Percentiles rank a stretch among this genome's conserved stretches.
phyloP scores from a whole-genome alignment of 2,329 filamentous ascomycete genomes.

The Nemania bipapillata region DNA sequence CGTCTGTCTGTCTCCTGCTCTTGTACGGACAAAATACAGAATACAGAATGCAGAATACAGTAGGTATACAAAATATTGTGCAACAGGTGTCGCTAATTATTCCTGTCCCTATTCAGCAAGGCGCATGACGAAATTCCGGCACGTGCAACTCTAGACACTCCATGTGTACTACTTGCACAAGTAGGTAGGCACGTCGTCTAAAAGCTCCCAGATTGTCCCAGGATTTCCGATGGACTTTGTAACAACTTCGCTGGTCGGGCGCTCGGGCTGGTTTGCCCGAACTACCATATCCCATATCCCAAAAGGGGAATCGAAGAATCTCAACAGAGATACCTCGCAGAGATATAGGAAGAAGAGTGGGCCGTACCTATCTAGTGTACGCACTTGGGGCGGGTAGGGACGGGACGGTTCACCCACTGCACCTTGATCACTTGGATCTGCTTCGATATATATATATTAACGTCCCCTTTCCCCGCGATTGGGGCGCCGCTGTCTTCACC shows the following conservation, averaged over 20 bases:
- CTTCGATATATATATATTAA: slow-evolving; percentile 35
- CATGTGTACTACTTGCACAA: too few species aligned
- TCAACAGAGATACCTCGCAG: slow-evolving; percentile 17
- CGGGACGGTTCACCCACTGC: slow-evolving; percentile 38
- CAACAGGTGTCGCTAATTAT: slow-evolving; percentile 5
- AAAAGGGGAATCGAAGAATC: slow-evolving; percentile 17
- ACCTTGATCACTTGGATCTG: slow-evolving; percentile 26
- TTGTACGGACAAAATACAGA: too few species aligned
- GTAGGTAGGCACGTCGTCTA: not conserved
- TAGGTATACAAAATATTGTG: too few species aligned
- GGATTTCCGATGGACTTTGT: not conserved
- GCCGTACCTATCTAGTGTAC: slow-evolving; percentile 14
- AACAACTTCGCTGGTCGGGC: slow-evolving; percentile 22
- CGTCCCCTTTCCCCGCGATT: slow-evolving; percentile 35
- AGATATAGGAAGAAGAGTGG: slow-evolving; percentile 13
- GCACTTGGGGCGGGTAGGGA: slow-evolving; percentile 33
- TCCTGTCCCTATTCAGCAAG: slow-evolving; percentile 12
- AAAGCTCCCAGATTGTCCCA: not conserved
- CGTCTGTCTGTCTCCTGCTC: slow-evolving; percentile 8
- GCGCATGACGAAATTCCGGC: slow-evolving; percentile 13
- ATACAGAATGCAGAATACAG: too few species aligned
- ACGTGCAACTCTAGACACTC: slow-evolving; percentile 3
- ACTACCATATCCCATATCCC: slow-evolving; percentile 23
- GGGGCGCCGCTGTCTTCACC: slow-evolving; percentile 16
- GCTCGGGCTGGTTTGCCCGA: slow-evolving; percentile 31